phyloP scores from a whole-genome alignment of 352 stramenopile genomes.

The Globisporangium apiculatum region DNA sequence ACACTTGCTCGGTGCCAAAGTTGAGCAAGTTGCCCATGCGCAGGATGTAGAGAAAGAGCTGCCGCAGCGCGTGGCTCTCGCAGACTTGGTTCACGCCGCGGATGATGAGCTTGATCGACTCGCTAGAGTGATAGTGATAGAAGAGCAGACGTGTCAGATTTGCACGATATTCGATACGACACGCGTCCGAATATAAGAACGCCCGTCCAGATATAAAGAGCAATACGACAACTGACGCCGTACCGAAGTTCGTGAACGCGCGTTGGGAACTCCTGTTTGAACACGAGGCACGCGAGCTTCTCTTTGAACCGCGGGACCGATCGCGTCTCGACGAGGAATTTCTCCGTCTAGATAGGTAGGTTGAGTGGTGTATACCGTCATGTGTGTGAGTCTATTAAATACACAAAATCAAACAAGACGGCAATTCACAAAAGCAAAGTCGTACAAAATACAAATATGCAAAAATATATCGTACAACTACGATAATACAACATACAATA shows the following conservation, averaged over 20 bases:
- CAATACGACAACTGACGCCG: conserved; percentile 1
- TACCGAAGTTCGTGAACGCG: conserved; percentile 65
- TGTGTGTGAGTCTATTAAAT: no score
- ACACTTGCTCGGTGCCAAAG: conserved; percentile 46
- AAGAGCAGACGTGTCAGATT: neutral
- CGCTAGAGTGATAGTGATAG: conserved; percentile 14
- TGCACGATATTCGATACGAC: no score
- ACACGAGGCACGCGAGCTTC: conserved; percentile 68
- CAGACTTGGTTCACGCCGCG: conserved; percentile 75
- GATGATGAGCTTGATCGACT: conserved; percentile 74
- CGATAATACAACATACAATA: no score
- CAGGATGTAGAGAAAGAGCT: conserved; percentile 86
- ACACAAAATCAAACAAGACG: no score
- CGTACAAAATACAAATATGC: no score
- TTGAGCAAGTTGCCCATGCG: conserved; percentile 40
- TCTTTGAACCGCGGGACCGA: conserved; percentile 65
- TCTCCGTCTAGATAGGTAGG: conserved; percentile 33
- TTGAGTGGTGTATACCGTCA: no score
- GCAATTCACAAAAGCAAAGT: no score
- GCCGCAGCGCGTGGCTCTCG: conserved; percentile 56
- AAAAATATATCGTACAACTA: no score
- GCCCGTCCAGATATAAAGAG: neutral
- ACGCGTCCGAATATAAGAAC: no score
- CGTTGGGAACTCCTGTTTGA: conserved; percentile 80
- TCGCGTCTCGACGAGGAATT: conserved; percentile 70